phyloP scores from a whole-genome alignment of 768 basidiomycete species.

The Serendipita vermifera region DNA sequence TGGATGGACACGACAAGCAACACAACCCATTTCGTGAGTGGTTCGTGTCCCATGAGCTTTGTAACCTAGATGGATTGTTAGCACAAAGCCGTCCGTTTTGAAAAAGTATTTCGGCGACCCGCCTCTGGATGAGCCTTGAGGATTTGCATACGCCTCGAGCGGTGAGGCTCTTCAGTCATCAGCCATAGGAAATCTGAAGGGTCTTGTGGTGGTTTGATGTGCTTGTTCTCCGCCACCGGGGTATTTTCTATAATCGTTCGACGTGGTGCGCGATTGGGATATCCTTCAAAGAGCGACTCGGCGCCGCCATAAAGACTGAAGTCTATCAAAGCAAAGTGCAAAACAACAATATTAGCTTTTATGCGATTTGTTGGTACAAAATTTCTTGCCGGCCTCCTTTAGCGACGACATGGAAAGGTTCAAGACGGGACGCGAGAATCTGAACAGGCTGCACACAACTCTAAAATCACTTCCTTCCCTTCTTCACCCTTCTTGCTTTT shows the following conservation, averaged over 20 bases:
- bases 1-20: constrained; percentile 69
- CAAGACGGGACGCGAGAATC: background rate
- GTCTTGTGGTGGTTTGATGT: constrained; percentile 51
- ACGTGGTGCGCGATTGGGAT: constrained; percentile 28
- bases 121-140: constrained; percentile 92
- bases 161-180: constrained; percentile 96
- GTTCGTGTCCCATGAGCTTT: constrained; percentile 92
- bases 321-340: constrained; percentile 28
- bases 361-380: no score
- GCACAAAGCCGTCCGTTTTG: background rate
- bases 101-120: constrained; percentile 15
- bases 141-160: constrained; percentile 73
- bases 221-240: constrained; percentile 25
- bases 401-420: background rate
- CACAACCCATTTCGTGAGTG: constrained; percentile 85
- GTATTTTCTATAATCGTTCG: constrained; percentile 38
- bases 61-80: constrained; percentile 48
- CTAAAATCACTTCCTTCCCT: no score
- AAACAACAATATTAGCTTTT: no score
- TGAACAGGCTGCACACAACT: no score
- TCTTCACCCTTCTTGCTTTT: constrained; percentile 7
- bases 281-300: constrained; percentile 51
- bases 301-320: constrained; percentile 77
- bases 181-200: constrained; percentile 88
- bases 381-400: background rate